Evolutionary conservation across 73 alveolate genomes (phyloP).

Genomic region (Paramecium sexaurelia): DNA sequence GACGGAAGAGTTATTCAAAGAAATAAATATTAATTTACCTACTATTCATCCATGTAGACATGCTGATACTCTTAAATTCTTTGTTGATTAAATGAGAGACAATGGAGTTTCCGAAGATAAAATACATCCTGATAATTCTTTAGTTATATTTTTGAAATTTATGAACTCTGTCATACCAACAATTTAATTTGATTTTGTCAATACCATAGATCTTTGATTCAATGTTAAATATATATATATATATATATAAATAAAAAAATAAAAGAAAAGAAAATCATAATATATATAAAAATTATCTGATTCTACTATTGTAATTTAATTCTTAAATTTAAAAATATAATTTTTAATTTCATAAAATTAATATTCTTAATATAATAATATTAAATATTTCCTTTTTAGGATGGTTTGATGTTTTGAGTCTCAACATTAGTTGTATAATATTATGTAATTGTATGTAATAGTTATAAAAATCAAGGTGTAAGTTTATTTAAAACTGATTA

Average conservation of each 20-base stretch:
- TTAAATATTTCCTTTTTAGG: too few relatives aligned
- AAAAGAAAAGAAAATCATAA: too few relatives aligned
- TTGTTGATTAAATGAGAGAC: neutral
- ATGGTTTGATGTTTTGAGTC: too few relatives aligned
- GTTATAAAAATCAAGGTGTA: neutral
- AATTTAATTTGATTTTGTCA: slow-evolving; percentile 49
- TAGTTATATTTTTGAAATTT: neutral
- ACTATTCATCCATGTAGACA: slow-evolving; percentile 46
- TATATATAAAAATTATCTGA: too few relatives aligned
- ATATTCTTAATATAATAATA: neutral
- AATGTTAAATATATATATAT: neutral
- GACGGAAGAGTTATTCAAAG: neutral
- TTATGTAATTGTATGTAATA: too few relatives aligned
- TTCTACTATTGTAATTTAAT: too few relatives aligned
- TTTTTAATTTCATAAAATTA: neutral
- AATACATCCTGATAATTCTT: slow-evolving; percentile 11
- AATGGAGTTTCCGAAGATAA: neutral
- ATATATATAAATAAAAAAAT: neutral
- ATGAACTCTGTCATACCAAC: neutral
- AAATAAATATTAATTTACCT: neutral
- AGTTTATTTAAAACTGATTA: neutral
- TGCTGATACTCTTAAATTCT: slow-evolving; percentile 49
- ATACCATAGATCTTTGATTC: neutral
- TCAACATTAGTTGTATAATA: too few relatives aligned
- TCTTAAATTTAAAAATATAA: too few relatives aligned